These are phyloP conservation scores for Colletotrichum cordylinicola DNA, from an alignment of 2,329 filamentous ascomycete species.

Conservation along the genomic window DNA sequence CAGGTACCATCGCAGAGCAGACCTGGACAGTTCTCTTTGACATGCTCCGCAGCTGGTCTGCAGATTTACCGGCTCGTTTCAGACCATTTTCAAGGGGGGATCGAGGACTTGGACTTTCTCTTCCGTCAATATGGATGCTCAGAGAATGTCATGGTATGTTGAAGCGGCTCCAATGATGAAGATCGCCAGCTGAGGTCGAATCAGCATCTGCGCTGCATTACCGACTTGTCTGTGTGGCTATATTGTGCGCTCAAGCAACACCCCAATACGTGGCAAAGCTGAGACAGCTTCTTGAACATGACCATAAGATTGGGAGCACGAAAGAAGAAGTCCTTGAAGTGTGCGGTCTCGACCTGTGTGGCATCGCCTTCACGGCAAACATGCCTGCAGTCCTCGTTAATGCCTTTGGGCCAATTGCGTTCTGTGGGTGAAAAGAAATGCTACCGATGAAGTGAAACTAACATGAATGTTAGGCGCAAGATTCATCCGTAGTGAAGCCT, in stretches of 20 bases:
- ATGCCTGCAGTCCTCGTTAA: slow-evolving; percentile 50
- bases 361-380: slow-evolving; percentile 49
- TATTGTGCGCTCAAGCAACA: slow-evolving; percentile 31
- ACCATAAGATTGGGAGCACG: background rate
- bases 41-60: slow-evolving; percentile 35
- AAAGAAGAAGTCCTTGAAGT: slow-evolving; percentile 34
- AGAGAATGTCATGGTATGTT: slow-evolving; percentile 47
- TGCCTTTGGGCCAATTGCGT: slow-evolving; percentile 52
- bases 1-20: background rate
- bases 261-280: slow-evolving; percentile 7
- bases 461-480: slow-evolving; percentile 29
- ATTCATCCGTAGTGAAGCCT: slow-evolving; percentile 30
- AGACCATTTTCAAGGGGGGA: slow-evolving; percentile 33
- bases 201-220: slow-evolving; percentile 50
- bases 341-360: slow-evolving; percentile 44
- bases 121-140: slow-evolving; percentile 46
- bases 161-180: background rate
- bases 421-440: slow-evolving; percentile 37
- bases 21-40: slow-evolving; percentile 28
- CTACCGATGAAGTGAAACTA: background rate
- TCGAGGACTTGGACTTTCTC: slow-evolving; percentile 10
- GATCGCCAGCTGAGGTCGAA: background rate
- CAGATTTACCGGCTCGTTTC: slow-evolving; percentile 33
- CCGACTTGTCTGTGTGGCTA: slow-evolving; percentile 39
- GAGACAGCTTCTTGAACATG: background rate